phyloP scores from a whole-genome alignment of 2,329 filamentous ascomycete genomes.

The Clonostachys byssicola region DNA sequence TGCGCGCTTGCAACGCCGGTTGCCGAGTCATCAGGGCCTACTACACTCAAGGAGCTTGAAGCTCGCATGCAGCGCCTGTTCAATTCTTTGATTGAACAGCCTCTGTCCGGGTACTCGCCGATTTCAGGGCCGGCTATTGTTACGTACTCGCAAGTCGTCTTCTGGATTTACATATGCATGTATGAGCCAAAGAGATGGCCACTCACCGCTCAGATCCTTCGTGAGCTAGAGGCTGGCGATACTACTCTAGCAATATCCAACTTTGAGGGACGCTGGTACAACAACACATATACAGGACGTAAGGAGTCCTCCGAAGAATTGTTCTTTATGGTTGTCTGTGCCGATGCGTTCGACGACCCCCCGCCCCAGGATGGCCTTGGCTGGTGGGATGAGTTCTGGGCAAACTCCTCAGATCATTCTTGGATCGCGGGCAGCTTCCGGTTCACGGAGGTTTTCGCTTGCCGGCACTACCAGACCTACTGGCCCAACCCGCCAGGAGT shows the following conservation, averaged over 20 bases:
- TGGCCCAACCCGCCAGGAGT: too few species aligned
- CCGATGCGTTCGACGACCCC: slow-evolving; percentile 38
- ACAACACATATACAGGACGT: slow-evolving; percentile 17
- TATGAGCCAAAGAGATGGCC: slow-evolving; percentile 40
- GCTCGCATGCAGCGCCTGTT: slow-evolving; percentile 32
- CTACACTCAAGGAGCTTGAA: slow-evolving; percentile 28
- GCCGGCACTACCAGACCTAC: too few species aligned
- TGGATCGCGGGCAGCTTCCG: slow-evolving; percentile 44
- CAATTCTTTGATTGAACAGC: slow-evolving; percentile 26
- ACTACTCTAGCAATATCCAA: slow-evolving; percentile 31
- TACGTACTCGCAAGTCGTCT: slow-evolving; percentile 37
- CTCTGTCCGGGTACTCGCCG: slow-evolving; percentile 29
- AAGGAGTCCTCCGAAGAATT: slow-evolving; percentile 31
- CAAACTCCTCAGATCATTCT: slow-evolving; percentile 36
- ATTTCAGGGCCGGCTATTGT: slow-evolving; percentile 34
- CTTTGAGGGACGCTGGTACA: slow-evolving; percentile 38
- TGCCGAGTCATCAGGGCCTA: slow-evolving; percentile 8
- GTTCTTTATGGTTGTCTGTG: slow-evolving; percentile 34
- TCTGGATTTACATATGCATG: slow-evolving; percentile 30
- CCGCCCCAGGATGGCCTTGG: slow-evolving; percentile 26
- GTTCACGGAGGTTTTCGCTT: slow-evolving; percentile 16
- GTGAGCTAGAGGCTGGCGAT: slow-evolving; percentile 38
- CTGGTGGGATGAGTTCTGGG: slow-evolving; percentile 43
- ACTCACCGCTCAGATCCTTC: slow-evolving; percentile 30
- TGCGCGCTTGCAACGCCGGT: slow-evolving; percentile 35